Evolutionary conservation across 805 yeast species (phyloP), one percentile per base, ranked within the genome.

Genomic region (Kodamaea neixiangensis): DNA sequence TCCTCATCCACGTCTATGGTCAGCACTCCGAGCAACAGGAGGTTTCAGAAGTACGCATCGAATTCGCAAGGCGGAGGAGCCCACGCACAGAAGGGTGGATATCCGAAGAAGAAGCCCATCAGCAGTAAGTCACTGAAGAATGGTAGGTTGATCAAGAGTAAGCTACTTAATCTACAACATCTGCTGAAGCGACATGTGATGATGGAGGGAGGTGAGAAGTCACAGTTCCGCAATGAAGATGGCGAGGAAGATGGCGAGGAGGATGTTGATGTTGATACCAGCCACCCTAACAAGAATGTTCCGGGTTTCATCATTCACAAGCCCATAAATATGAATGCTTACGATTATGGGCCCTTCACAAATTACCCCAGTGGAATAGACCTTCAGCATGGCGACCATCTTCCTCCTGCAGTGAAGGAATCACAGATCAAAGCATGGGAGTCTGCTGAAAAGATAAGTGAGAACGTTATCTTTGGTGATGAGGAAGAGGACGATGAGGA

Each of bases 351-450:
- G 1, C 69, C 70, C 4, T 73, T 68, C 50, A 57, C 69, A 29
- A 56, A 60, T 39, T 58, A 59, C 34, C 58, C 62, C 13, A 53
- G 53, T 34, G 60, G 56, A 1, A 50, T 45, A 5, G 62, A 56
- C 35, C 38, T 54, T 7, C 57, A 54, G 14, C 62, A 57, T 34
- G 56, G 54, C 2, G 57, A 53, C 21, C 55, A 58, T 31, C 46
- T 61, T n/a, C 69, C 71, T 18, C 76, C 75, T 1, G 62, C 66
- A 13, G 58, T 72, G 7, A 73, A 69, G 57, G 71, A 69, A 39
- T 69, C 76, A n/a, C 77, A 73, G 54, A 61, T 73, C 10, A 65
- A 66, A 47, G 77, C 77, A 15, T 74, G 79, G 79, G 78, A 74
- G 53, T 65, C 71, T 21, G 78, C 77, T 1, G 78, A 74, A 51